Evolutionary conservation across 345 rosid species (phyloP), one percentile per base, ranked within the genome.

Genomic region (Excoecaria agallocha): DNA sequence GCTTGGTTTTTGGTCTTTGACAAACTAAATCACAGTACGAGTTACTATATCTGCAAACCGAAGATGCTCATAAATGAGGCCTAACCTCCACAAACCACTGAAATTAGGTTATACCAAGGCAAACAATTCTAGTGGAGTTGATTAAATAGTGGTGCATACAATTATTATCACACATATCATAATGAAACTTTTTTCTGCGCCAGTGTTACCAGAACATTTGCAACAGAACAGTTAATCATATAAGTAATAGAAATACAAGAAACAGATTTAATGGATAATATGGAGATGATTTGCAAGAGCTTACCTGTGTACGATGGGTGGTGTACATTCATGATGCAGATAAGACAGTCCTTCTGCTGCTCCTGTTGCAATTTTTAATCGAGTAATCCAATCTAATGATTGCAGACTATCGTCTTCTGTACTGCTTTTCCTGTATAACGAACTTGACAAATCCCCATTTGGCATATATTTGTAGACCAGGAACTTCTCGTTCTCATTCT

Each of bases 381-480:
- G 90, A 56, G 97, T 96, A 58, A 96, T 96, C 99, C 99, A 96
- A 85, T 93, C 98, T 83, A 96, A 76, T 68, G 99, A 91, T 76
- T 90, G 87, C 78, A 93, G 84, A 38, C 85, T 84, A 82, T 89
- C 96, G 74, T 86, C 95, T 59, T 90, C 95, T 8, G 78, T 70
- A 52, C 78, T 79, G 2, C 82, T 82, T 82, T 91, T 90, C 84
- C 86, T 84, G 77, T 81, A 89, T 79, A 96, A 86, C 55, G 98
- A 79, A 77, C 88, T 88, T 69, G 96, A 85, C 81, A 96, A 82
- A 82, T 93, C 97, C 62, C 90, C 88, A 30, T 96, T 90, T 41
- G 90, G 97, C 97, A 96, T 93, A 74, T 76, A 86, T 83, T 91
- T 96, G 72, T 96, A 96, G 15, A 91, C 88, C 79, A 96, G 60